These are phyloP conservation scores for Candida boleticola DNA, from an alignment of 805 yeast genomes.

Conservation along the genomic window DNA sequence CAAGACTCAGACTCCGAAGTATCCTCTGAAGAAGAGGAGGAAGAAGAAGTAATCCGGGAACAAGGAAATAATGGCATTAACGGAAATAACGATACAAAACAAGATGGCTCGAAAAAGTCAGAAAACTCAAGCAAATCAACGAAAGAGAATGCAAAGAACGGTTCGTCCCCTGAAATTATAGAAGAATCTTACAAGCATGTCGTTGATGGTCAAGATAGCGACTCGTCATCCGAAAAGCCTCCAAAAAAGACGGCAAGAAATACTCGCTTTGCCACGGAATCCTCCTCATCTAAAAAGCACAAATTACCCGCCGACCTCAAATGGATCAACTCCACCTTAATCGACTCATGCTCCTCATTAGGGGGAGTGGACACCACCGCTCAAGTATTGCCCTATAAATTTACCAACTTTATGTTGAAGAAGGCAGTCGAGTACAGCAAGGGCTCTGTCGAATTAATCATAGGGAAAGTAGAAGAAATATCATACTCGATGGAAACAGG, in stretches of 20 bases:
- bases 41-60: too few relatives aligned
- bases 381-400: constrained; percentile 93
- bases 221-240: constrained; percentile 17
- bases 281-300: constrained; percentile 8
- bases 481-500: constrained; percentile 61
- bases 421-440: constrained; percentile 67
- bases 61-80: not conserved
- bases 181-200: constrained; percentile 2
- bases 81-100: not conserved
- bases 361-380: constrained; percentile 91
- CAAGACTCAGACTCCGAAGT: constrained; percentile 19
- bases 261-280: constrained; percentile 21
- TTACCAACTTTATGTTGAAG: constrained; percentile 78
- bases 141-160: not conserved
- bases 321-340: constrained; percentile 70
- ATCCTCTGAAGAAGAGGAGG: constrained; percentile 19
- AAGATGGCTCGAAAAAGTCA: not conserved
- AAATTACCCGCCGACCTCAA: constrained; percentile 60
- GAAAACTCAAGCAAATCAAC: not conserved
- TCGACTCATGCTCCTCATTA: constrained; percentile 71
- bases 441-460: constrained; percentile 78
- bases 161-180: not conserved
- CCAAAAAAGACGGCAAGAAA: constrained; percentile 40
- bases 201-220: constrained; percentile 1
- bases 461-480: constrained; percentile 79